These are phyloP conservation scores for Vanrija sp. DNA, from an alignment of 1,284 basidiomycete genomes.

Conservation along the genomic window DNA sequence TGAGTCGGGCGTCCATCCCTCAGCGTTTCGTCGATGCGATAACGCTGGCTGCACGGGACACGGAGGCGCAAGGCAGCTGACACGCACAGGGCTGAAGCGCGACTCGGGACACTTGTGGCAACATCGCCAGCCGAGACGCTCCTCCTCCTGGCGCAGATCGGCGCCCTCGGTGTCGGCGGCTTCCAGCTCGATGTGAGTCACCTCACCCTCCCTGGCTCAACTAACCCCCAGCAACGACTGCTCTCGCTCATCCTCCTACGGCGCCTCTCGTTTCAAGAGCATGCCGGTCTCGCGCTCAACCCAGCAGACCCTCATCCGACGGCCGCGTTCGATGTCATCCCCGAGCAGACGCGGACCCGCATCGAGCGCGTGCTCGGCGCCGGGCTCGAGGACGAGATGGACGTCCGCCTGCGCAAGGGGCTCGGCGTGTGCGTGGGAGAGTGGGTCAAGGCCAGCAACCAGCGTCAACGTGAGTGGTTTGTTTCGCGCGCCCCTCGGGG, in stretches of 20 bases:
- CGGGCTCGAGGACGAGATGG: slow-evolving; percentile 43
- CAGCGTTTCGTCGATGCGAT: background rate
- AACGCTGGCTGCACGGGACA: background rate
- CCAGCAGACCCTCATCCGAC: slow-evolving; percentile 18
- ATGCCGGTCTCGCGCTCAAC: slow-evolving; percentile 34
- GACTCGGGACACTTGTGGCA: slow-evolving; percentile 26
- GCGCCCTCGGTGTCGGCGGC: slow-evolving; percentile 42
- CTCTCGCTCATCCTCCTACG: slow-evolving; percentile 36
- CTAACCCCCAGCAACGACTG: slow-evolving; percentile 32
- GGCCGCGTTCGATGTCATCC: slow-evolving; percentile 38
- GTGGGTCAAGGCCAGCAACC: slow-evolving; percentile 37
- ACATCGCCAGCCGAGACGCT: slow-evolving; percentile 32
- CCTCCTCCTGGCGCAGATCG: slow-evolving; percentile 41
- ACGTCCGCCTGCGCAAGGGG: slow-evolving; percentile 37
- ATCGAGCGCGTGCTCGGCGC: slow-evolving; percentile 41
- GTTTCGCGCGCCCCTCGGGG: background rate
- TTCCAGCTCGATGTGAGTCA: slow-evolving; percentile 41
- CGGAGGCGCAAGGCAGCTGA: background rate
- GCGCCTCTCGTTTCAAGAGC: slow-evolving; percentile 32
- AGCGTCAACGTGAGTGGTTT: slow-evolving; percentile 30
- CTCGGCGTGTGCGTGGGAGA: slow-evolving; percentile 35
- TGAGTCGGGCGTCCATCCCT: slow-evolving; percentile 14
- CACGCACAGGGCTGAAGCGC: slow-evolving; percentile 31
- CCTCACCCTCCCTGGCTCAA: background rate
- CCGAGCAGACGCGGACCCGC: slow-evolving; percentile 27